Base-by-base conservation (phyloP, 2,329 filamentous ascomycete species). In the Lizonia empirigonia region DNA sequence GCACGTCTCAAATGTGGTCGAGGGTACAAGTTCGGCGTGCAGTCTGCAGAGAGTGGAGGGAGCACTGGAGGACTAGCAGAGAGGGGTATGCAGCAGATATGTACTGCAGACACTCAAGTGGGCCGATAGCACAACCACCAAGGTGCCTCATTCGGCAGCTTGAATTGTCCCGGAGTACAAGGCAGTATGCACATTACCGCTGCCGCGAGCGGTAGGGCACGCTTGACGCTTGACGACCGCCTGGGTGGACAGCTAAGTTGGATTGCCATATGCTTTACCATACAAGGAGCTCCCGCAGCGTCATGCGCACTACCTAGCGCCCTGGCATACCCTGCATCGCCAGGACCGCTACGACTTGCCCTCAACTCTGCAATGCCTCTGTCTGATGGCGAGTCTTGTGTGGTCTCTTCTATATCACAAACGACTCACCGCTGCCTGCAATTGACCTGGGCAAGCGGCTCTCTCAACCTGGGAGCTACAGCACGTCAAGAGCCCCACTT, bases 31-130 rank as follows among this genome's bases (percentile, higher is more conserved):
- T 50, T 36, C 10, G n/a, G 44, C 36, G 34, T 32, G 46, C 30
- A 35, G 42, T 57, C 38, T 59, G 50, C 40, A 46, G 49, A 50
- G 42, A 44, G 38, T 39, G 46, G 51, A 56, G 29, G 34, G 44
- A 46, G 55, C 36, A 44, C 40, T 42, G 34, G 41, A 42, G 38
- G 46, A 33, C 41, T 34, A 50, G 65, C 42, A 47, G 49, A 61
- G 69, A 63, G 68, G 67, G 67, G 68, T 65, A 66, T 63, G 68
- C 68, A 69, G 60, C 61, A 63, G 44, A 64, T 67, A 67, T 65
- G 64, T 68, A 68, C n/a, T n/a, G 40, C 45, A 62, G 50, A 56
- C 44, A 56, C 44, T 30, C n/a, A 35, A 42, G 63, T 67, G 63
- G 68, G 62, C 60, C 62, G 54, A 62, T 56, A 41, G 55, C 58